Percentiles rank a stretch among this genome's conserved stretches.
These are phyloP conservation scores for Cubamyces lactineus DNA, from an alignment of 768 basidiomycete species.

Conservation along the genomic window DNA sequence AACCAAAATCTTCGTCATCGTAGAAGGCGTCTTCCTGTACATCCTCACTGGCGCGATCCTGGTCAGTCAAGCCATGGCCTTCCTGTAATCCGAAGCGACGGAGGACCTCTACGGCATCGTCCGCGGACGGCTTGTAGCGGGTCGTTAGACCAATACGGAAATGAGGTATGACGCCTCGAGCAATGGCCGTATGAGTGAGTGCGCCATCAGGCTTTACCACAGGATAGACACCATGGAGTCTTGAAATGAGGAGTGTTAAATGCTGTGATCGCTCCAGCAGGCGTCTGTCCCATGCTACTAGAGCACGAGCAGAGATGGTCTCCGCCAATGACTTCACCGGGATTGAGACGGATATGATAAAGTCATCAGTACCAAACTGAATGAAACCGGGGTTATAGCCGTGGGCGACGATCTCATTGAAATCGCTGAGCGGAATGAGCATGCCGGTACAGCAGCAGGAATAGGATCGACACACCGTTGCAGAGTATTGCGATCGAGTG, in stretches of 20 bases:
- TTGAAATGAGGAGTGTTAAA: slow-evolving; percentile 67
- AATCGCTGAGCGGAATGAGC: slow-evolving; percentile 48
- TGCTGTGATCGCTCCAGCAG: slow-evolving; percentile 59
- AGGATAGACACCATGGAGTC: slow-evolving; percentile 58
- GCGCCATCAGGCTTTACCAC: slow-evolving; percentile 48
- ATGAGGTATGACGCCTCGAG: slow-evolving; percentile 40
- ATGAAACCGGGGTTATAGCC: slow-evolving; percentile 65
- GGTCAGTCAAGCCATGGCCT: slow-evolving; percentile 34
- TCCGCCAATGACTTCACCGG: slow-evolving; percentile 54
- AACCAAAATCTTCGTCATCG: slow-evolving; percentile 1
- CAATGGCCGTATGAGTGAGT: slow-evolving; percentile 40
- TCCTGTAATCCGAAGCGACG: slow-evolving; percentile 52
- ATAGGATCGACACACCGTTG: slow-evolving; percentile 25
- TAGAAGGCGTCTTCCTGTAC: slow-evolving; percentile 33
- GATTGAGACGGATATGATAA: slow-evolving; percentile 59
- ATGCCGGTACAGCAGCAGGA: neutral
- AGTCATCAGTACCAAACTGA: slow-evolving; percentile 52
- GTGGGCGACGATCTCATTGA: slow-evolving; percentile 58
- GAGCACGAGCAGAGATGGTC: slow-evolving; percentile 61
- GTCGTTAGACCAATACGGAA: slow-evolving; percentile 67
- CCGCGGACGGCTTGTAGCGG: slow-evolving; percentile 60
- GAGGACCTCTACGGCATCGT: slow-evolving; percentile 50
- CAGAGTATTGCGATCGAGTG: slow-evolving; percentile 23
- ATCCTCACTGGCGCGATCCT: slow-evolving; percentile 23
- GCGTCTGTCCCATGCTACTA: slow-evolving; percentile 75